Base-by-base conservation (phyloP, 371 early-diverging fungal genomes). In the Mortierella sp. region DNA sequence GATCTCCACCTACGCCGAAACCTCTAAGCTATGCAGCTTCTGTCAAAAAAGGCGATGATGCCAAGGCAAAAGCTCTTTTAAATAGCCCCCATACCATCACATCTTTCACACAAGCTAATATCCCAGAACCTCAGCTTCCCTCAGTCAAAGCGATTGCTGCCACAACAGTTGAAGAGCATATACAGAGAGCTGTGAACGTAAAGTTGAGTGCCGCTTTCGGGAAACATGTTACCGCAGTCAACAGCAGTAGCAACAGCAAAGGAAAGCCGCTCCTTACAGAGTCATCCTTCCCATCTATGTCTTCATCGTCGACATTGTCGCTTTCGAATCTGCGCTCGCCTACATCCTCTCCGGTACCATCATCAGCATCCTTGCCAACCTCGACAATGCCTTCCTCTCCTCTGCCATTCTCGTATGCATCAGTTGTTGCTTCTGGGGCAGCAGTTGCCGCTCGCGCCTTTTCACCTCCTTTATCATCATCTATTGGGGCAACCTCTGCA, bases 361-460 rank as follows among this genome's bases (percentile, higher is more conserved):
- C 60, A 22, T 37, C 65, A 19, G 37, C 64, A 7, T 61, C 62
- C n/a, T 43, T 57, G 13, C 22, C 68, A 1, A 23, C 56, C 0
- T 58, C 62, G 23, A 12, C 57, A 1, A 3, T 34, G 4, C n/a
- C 57, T 26, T 32, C 67, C 3, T 49, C 68, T 2, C 43, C 64
- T 2, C 47, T 68, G 31, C 78, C 72, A 7, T 68, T 77, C 59
- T 68, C 72, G 26, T 78, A 78, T 47, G 78, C 78, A 4, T 71
- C 77, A 2, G 77, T 77, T 2, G 77, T 76, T 17, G 77, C 72
- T 4, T 76, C 77, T 9, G 77, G 77, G 12, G 72, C 72, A 6
- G 61, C 72, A 10, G 66, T 56, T 40, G 72, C 78, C 9, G 59
- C 63, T 1, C 73, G 73, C 17, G 57, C 69, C 0, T 78, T 78